Evolutionary conservation across 2,329 filamentous ascomycete genomes (phyloP).

Genomic region (Trichoderma lentiforme): DNA sequence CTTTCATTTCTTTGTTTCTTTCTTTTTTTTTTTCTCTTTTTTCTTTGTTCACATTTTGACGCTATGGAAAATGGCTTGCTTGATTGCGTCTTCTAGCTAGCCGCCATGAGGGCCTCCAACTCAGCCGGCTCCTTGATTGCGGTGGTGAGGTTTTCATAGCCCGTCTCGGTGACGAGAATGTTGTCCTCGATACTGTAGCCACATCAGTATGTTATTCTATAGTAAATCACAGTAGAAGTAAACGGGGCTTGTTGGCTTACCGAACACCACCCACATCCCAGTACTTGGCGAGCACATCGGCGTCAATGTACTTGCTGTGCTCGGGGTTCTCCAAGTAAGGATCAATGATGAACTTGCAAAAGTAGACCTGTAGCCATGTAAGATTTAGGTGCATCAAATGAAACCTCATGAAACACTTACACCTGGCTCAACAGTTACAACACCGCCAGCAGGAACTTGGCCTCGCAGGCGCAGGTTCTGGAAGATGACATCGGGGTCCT

Average conservation of each 20-base stretch:
- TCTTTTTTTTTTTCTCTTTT: background rate
- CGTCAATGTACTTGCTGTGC: slow-evolving; percentile 74
- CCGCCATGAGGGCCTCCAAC: slow-evolving; percentile 46
- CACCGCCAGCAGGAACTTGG: slow-evolving; percentile 69
- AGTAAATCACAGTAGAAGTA: background rate
- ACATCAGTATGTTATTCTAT: background rate
- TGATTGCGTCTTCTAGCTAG: background rate
- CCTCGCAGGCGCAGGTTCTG: slow-evolving; percentile 79
- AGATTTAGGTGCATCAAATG: background rate
- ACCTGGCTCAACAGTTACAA: slow-evolving; percentile 94
- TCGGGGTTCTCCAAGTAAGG: slow-evolving; percentile 71
- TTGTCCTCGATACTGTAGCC: slow-evolving; percentile 60
- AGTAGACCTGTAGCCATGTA: slow-evolving; percentile 64
- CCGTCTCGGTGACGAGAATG: slow-evolving; percentile 65
- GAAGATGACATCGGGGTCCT: slow-evolving; percentile 80
- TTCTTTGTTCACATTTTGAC: background rate
- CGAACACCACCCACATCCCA: slow-evolving; percentile 78
- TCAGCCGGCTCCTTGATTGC: slow-evolving; percentile 65
- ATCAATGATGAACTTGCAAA: slow-evolving; percentile 83
- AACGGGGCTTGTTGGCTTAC: slow-evolving; percentile 34
- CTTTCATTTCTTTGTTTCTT: background rate
- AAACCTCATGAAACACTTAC: slow-evolving; percentile 44
- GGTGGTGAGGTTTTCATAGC: slow-evolving; percentile 70
- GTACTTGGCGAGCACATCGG: slow-evolving; percentile 69
- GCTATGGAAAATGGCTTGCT: background rate